Evolutionary conservation across 2,329 filamentous ascomycete genomes (phyloP).

Genomic region (Metarhizium anisopliae): DNA sequence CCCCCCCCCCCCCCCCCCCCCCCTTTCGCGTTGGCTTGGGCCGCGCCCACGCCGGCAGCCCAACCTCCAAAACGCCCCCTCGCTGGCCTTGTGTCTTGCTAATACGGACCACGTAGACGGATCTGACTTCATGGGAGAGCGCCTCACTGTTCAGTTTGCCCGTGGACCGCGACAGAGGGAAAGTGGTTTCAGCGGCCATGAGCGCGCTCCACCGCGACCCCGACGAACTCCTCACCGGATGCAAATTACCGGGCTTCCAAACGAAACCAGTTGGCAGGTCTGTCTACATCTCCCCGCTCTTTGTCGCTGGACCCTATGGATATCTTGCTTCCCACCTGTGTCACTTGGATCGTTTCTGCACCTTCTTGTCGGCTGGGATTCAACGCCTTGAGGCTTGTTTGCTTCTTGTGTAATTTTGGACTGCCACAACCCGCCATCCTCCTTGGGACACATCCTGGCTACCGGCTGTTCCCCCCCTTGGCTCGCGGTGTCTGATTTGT

Average conservation of each 20-base stretch:
- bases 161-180: constrained; percentile 64
- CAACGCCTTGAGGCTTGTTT: constrained; percentile 9
- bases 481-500: constrained; percentile 4
- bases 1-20: too few species aligned
- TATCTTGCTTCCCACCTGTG: constrained; percentile 17
- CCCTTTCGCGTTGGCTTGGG: not conserved
- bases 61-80: not conserved
- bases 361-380: constrained; percentile 12
- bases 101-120: constrained; percentile 57
- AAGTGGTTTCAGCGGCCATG: constrained; percentile 39
- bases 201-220: constrained; percentile 60
- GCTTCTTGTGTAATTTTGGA: constrained; percentile 10
- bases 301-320: constrained; percentile 39
- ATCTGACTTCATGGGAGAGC: constrained; percentile 95
- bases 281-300: constrained; percentile 58
- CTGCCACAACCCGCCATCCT: constrained; percentile 14
- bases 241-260: constrained; percentile 93
- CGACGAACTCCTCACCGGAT: constrained; percentile 93
- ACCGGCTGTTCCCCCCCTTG: constrained; percentile 6
- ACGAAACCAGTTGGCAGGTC: constrained; percentile 99
- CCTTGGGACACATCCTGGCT: constrained; percentile 4
- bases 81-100: not conserved
- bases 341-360: constrained; percentile 21
- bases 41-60: not conserved
- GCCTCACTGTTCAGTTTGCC: constrained; percentile 95